Percentiles rank a stretch among this genome's conserved stretches.
phyloP scores from a whole-genome alignment of 1,284 basidiomycete species.

The Singerocomus rubriflavus region DNA sequence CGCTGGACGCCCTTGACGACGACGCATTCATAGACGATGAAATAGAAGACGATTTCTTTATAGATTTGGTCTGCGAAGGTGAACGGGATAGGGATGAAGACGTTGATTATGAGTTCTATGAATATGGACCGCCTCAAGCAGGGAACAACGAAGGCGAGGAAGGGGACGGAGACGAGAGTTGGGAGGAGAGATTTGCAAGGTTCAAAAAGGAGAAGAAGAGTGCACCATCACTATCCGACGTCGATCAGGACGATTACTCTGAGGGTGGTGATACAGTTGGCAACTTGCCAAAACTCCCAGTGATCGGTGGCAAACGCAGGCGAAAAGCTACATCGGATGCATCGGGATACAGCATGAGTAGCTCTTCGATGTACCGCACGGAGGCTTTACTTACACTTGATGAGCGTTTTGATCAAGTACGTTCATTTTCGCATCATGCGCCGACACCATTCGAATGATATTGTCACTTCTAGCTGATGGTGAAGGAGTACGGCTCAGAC shows the following conservation, averaged over 20 bases:
- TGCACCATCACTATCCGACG: conserved; percentile 38
- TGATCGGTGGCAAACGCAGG: conserved; percentile 74
- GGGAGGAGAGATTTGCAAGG: conserved; percentile 74
- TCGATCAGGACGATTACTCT: conserved; percentile 50
- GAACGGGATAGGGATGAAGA: conserved; percentile 57
- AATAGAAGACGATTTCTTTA: conserved; percentile 71
- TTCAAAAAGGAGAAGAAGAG: conserved; percentile 64
- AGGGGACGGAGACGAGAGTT: conserved; percentile 41
- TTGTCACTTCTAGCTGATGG: conserved; percentile 48
- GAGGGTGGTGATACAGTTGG: conserved; percentile 84
- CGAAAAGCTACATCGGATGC: conserved; percentile 79
- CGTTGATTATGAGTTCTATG: conserved; percentile 66
- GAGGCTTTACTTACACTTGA: conserved; percentile 87
- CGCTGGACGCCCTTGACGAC: conserved; percentile 93
- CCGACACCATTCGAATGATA: not conserved
- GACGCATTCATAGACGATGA: conserved; percentile 87
- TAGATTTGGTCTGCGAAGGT: conserved; percentile 71
- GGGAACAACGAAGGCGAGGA: conserved; percentile 20
- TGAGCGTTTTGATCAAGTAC: conserved; percentile 89
- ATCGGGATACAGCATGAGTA: conserved; percentile 95
- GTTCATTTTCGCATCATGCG: conserved; percentile 16
- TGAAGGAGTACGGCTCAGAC: conserved; percentile 73
- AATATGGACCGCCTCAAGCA: conserved; percentile 49
- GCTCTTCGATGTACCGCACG: conserved; percentile 93
- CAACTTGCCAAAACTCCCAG: conserved; percentile 65